Conservation (phyloP, 1,284 basidiomycete species). For the Phellopilus nigrolimitatus region DNA sequence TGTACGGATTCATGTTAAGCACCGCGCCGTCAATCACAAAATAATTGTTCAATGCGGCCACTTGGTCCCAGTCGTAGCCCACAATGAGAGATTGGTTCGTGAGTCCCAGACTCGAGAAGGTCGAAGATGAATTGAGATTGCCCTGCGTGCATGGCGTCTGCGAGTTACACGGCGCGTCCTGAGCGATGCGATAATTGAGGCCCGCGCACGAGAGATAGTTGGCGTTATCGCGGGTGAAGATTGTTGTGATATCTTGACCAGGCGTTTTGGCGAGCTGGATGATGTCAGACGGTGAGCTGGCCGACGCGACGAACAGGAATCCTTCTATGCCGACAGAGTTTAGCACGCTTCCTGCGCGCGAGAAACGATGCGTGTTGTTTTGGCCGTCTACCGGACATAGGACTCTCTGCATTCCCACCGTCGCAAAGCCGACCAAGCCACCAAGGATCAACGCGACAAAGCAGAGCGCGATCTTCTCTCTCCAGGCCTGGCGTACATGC, state of each 20-base stretch:
- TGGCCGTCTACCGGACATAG: slow-evolving; percentile 76
- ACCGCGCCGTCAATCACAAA: slow-evolving; percentile 92
- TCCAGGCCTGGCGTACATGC: slow-evolving; percentile 86
- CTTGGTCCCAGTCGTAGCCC: slow-evolving; percentile 88
- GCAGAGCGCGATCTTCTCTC: slow-evolving; percentile 95
- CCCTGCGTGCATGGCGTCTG: slow-evolving; percentile 59
- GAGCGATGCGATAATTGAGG: slow-evolving; percentile 62
- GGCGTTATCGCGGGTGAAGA: slow-evolving; percentile 67
- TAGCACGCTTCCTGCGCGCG: slow-evolving; percentile 52
- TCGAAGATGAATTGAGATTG: slow-evolving; percentile 49
- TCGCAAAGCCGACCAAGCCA: slow-evolving; percentile 82
- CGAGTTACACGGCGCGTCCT: slow-evolving; percentile 66
- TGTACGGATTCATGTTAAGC: slow-evolving; percentile 89
- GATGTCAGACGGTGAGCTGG: slow-evolving; percentile 40
- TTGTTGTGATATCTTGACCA: slow-evolving; percentile 86
- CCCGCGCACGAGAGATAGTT: slow-evolving; percentile 63
- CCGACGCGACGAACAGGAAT: slow-evolving; percentile 71
- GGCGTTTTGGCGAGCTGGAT: slow-evolving; percentile 57
- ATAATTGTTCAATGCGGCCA: slow-evolving; percentile 63
- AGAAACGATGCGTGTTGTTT: slow-evolving; percentile 58
- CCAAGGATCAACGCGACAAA: slow-evolving; percentile 81
- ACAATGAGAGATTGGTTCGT: slow-evolving; percentile 60
- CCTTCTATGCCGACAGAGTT: slow-evolving; percentile 79
- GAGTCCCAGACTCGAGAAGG: slow-evolving; percentile 57
- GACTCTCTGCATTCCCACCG: slow-evolving; percentile 90